Percentiles rank a stretch among this genome's conserved stretches.
These are phyloP conservation scores for Nannizziopsis barbatae DNA, from an alignment of 2,329 filamentous ascomycete species.

Conservation along the genomic window DNA sequence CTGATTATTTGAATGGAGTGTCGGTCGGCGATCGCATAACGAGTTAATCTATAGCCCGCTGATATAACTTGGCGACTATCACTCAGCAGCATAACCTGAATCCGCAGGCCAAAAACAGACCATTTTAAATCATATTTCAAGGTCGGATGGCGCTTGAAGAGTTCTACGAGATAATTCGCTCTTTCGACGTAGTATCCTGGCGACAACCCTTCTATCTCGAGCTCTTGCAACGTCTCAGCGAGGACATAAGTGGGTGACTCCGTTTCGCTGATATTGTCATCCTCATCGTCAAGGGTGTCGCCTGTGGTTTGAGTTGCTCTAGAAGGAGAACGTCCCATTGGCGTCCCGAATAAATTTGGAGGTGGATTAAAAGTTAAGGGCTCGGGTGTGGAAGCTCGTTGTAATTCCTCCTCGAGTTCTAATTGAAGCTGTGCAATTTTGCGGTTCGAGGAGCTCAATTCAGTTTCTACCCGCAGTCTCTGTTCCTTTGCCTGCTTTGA, in stretches of 20 bases:
- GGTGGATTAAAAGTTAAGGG: constrained; percentile 34
- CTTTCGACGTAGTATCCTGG: constrained; percentile 92
- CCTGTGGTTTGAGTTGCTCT: constrained; percentile 30
- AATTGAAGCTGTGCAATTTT: constrained; percentile 51
- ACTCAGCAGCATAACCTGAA: constrained; percentile 92
- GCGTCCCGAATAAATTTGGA: constrained; percentile 47
- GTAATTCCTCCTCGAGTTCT: constrained; percentile 50
- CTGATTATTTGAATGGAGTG: constrained; percentile 82
- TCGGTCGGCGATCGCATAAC: constrained; percentile 88
- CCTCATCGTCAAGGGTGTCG: constrained; percentile 30
- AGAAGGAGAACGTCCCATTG: constrained; percentile 43
- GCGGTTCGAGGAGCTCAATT: constrained; percentile 77
- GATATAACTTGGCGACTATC: constrained; percentile 93
- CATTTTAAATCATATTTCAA: constrained; percentile 95
- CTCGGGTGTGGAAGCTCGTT: constrained; percentile 46
- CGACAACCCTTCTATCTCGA: constrained; percentile 77
- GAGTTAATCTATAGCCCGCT: constrained; percentile 81
- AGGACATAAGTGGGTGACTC: constrained; percentile 90
- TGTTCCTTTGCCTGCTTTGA: constrained; percentile 90
- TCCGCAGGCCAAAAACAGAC: constrained; percentile 84
- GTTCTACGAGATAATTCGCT: constrained; percentile 82
- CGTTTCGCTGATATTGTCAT: constrained; percentile 53
- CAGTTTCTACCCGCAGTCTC: constrained; percentile 66
- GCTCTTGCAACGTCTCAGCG: constrained; percentile 75
- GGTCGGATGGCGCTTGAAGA: constrained; percentile 88